These are phyloP conservation scores for Paraphysoderma sedebokerense DNA, from an alignment of 371 early-diverging fungal species.

Conservation along the genomic window DNA sequence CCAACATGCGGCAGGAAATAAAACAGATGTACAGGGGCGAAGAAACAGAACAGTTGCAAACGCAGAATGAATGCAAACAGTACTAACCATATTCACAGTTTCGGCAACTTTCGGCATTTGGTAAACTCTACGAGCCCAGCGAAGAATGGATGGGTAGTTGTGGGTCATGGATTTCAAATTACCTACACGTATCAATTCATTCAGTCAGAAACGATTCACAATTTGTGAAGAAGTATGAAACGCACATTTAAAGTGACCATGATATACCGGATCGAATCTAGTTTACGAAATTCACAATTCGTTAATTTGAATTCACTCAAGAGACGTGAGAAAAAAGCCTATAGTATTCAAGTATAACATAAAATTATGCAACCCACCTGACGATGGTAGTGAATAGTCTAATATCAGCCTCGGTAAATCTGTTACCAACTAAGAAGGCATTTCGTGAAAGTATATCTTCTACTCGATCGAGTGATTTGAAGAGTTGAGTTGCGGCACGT, in stretches of 20 bases:
- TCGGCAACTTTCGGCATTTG: constrained; percentile 56
- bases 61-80: not conserved
- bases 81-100: constrained; percentile 54
- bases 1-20: too few relatives aligned
- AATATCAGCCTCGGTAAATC: constrained; percentile 81
- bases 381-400: constrained; percentile 83
- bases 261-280: constrained; percentile 71
- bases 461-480: constrained; percentile 62
- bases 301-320: not conserved
- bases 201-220: not conserved
- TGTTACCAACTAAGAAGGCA: constrained; percentile 44
- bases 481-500: constrained; percentile 25
- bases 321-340: too few relatives aligned
- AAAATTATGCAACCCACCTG: constrained; percentile 19
- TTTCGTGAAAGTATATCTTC: constrained; percentile 54
- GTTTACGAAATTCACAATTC: not conserved
- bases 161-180: constrained; percentile 63
- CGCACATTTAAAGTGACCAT: constrained; percentile 69
- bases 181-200: constrained; percentile 15
- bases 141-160: constrained; percentile 69
- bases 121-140: constrained; percentile 69
- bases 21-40: too few relatives aligned
- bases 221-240: not conserved
- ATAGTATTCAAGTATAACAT: too few relatives aligned
- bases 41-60: too few relatives aligned